phyloP scores from a whole-genome alignment of 176 grass and related monocot species.

The Lolium rigidum region DNA sequence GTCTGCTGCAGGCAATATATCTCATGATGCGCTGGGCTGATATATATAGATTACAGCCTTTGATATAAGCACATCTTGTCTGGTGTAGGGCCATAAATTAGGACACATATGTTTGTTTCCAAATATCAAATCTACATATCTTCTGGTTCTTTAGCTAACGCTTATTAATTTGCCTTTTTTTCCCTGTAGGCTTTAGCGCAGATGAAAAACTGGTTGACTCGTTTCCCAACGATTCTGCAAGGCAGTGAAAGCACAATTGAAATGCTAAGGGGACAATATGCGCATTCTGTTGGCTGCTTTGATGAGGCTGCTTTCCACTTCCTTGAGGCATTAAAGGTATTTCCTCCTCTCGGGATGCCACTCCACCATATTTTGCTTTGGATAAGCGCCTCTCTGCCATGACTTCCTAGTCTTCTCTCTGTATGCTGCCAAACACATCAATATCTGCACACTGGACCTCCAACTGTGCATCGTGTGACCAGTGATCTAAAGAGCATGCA shows the following conservation, averaged over 20 bases:
- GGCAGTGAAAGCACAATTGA: constrained; percentile 84
- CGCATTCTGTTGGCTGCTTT: constrained; percentile 96
- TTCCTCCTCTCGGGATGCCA: not conserved
- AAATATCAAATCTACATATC: constrained; percentile 8
- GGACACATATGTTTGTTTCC: not conserved
- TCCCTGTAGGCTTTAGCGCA: constrained; percentile 71
- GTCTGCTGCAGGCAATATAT: not conserved
- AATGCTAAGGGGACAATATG: constrained; percentile 93
- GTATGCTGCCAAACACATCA: constrained; percentile 15
- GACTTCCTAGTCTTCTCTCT: constrained; percentile 33
- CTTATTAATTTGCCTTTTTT: constrained; percentile 29
- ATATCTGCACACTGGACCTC: not conserved
- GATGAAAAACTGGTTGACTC: constrained; percentile 88
- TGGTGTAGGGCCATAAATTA: constrained; percentile 30
- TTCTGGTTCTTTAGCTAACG: constrained; percentile 2
- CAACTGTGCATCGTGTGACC: constrained; percentile 11
- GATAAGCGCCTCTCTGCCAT: not conserved
- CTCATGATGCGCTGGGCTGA: not conserved
- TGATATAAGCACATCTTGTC: constrained; percentile 22
- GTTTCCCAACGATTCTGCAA: constrained; percentile 89
- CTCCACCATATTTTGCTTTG: not conserved
- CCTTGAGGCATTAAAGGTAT: constrained; percentile 80
- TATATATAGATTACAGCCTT: constrained; percentile 19
- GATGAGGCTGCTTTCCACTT: constrained; percentile 91
- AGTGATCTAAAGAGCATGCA: not conserved